phyloP scores from a whole-genome alignment of 2,329 filamentous ascomycete species.

The Cercospora brassicicola region DNA sequence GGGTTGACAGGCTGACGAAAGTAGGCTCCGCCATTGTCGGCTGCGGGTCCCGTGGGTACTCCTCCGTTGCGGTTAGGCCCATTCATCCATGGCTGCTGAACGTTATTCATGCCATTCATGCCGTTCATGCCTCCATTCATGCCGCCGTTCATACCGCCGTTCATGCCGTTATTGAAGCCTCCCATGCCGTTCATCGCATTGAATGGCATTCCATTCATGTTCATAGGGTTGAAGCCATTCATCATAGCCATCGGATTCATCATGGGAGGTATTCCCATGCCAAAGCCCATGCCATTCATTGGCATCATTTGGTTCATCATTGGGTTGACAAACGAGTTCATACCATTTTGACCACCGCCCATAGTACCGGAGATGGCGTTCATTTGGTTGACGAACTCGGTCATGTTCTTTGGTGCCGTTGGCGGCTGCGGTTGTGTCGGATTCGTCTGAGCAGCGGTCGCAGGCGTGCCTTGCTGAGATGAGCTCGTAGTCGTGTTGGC shows the following conservation, averaged over 20 bases:
- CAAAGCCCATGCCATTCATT: slow-evolving; percentile 21
- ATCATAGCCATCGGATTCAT: slow-evolving; percentile 4
- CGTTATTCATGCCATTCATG: slow-evolving; percentile 35
- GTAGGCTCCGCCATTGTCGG: slow-evolving; percentile 78
- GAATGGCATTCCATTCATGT: slow-evolving; percentile 30
- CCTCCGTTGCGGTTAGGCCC: slow-evolving; percentile 68
- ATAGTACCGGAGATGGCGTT: slow-evolving; percentile 42
- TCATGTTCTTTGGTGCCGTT: slow-evolving; percentile 34
- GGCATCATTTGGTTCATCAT: slow-evolving; percentile 34
- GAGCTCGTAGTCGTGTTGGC: slow-evolving; percentile 45
- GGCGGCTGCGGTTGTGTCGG: slow-evolving; percentile 24
- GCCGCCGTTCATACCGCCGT: slow-evolving; percentile 38
- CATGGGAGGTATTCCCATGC: slow-evolving; percentile 15
- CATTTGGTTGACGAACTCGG: slow-evolving; percentile 50
- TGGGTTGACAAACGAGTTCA: slow-evolving; percentile 29
- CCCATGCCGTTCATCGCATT: slow-evolving; percentile 41
- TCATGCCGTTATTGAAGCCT: slow-evolving; percentile 35
- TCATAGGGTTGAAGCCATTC: slow-evolving; percentile 37
- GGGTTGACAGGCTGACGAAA: slow-evolving; percentile 95
- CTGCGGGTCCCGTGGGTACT: slow-evolving; percentile 47
- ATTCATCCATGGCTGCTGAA: slow-evolving; percentile 38
- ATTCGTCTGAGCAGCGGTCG: slow-evolving; percentile 41
- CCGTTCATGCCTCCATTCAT: slow-evolving; percentile 40
- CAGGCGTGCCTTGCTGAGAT: slow-evolving; percentile 40
- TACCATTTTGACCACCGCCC: slow-evolving; percentile 30